Evolutionary conservation across 2,329 filamentous ascomycete genomes (phyloP).

Genomic region (Ophiocordyceps robertsii): DNA sequence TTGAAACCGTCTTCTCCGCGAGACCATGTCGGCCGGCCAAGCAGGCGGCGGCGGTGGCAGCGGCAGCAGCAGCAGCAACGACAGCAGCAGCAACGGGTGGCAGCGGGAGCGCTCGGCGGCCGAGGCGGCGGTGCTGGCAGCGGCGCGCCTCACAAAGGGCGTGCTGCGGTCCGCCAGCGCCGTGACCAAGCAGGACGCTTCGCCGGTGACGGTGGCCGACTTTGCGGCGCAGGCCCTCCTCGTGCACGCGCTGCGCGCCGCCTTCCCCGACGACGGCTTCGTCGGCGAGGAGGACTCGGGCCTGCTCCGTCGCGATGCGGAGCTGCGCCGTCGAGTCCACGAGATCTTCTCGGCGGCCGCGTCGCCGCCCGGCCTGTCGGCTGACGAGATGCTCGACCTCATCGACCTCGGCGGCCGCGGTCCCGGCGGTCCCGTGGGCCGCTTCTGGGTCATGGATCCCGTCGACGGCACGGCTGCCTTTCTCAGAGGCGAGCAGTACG

Average conservation of each 20-base stretch:
- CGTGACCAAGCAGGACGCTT: constrained; percentile 42
- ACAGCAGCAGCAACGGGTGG: constrained; percentile 4
- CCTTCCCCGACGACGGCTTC: constrained; percentile 42
- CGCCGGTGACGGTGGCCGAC: constrained; percentile 50
- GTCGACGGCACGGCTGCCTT: constrained; percentile 53
- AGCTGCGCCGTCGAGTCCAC: constrained; percentile 40
- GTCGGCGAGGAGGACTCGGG: constrained; percentile 48
- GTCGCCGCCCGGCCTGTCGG: constrained; percentile 12
- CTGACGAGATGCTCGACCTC: constrained; percentile 44
- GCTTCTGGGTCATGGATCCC: constrained; percentile 50
- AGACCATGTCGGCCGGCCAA: too few relatives aligned
- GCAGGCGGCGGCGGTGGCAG: constrained; percentile 5
- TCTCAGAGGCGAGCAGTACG: constrained; percentile 47
- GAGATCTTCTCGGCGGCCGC: constrained; percentile 29
- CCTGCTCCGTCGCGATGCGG: constrained; percentile 32
- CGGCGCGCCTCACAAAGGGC: constrained; percentile 41
- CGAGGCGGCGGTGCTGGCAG: constrained; percentile 36
- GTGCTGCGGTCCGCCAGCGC: constrained; percentile 28
- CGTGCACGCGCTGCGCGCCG: constrained; percentile 38
- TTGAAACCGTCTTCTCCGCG: too few relatives aligned
- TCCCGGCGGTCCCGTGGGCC: constrained; percentile 17
- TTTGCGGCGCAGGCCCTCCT: constrained; percentile 51
- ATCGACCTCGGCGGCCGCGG: constrained; percentile 43
- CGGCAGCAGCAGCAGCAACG: constrained; percentile 9
- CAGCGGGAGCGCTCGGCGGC: constrained; percentile 18